These are phyloP conservation scores for Triadica sebifera DNA, from an alignment of 345 rosid species.

Conservation along the genomic window DNA sequence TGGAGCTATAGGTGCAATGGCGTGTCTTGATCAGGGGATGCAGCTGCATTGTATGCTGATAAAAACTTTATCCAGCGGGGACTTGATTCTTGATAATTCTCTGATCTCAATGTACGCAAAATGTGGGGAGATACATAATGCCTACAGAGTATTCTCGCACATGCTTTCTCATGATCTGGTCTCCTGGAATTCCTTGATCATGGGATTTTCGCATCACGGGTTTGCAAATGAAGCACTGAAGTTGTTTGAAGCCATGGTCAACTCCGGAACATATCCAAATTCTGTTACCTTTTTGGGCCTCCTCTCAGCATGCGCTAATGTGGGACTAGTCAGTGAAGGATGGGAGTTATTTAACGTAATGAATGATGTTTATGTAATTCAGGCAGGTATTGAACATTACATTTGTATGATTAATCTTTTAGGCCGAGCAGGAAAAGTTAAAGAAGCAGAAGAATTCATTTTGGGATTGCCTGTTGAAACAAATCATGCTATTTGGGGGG, in stretches of 20 bases:
- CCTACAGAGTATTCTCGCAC: conserved; percentile 38
- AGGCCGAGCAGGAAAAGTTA: conserved; percentile 52
- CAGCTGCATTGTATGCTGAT: conserved; percentile 53
- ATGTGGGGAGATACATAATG: conserved; percentile 46
- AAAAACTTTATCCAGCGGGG: conserved; percentile 35
- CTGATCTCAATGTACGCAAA: conserved; percentile 58
- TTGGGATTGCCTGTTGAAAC: conserved; percentile 35
- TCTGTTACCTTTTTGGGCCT: conserved; percentile 47
- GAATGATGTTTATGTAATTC: conserved; percentile 29
- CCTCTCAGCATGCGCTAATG: conserved; percentile 51
- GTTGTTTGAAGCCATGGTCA: conserved; percentile 39
- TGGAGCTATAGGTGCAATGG: conserved; percentile 67
- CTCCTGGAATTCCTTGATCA: conserved; percentile 62
- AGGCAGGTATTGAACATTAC: conserved; percentile 47
- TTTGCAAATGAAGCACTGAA: conserved; percentile 41
- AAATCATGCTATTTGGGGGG: conserved; percentile 49
- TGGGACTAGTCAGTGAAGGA: conserved; percentile 38
- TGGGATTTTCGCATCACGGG: conserved; percentile 54
- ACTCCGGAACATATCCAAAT: conserved; percentile 44
- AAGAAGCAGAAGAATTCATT: conserved; percentile 51
- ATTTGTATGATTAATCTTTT: conserved; percentile 47
- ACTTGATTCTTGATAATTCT: conserved; percentile 46
- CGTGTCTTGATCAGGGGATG: conserved; percentile 61
- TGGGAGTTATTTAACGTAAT: conserved; percentile 39
- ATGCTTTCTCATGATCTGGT: conserved; percentile 41